These are phyloP conservation scores for Fusarium sp. DNA, from an alignment of 2,329 filamentous ascomycete genomes.

Conservation along the genomic window DNA sequence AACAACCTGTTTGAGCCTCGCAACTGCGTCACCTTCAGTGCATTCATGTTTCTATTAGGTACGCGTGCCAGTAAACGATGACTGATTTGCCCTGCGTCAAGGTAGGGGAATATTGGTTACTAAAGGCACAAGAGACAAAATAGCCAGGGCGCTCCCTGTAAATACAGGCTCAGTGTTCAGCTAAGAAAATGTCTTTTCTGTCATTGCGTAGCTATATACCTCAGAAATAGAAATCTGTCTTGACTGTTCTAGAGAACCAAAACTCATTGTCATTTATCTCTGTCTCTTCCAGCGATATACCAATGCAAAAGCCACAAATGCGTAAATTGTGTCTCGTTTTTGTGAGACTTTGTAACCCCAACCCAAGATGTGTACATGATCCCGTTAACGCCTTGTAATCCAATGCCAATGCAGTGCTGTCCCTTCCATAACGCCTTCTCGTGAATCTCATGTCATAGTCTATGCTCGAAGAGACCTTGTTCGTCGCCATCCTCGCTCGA, in stretches of 20 bases:
- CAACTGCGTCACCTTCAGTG: conserved; percentile 25
- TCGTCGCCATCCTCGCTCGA: neutral
- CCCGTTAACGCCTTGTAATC: conserved; percentile 37
- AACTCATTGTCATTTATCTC: conserved; percentile 1
- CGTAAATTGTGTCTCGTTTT: neutral
- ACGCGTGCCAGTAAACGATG: neutral
- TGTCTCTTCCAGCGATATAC: conserved; percentile 2
- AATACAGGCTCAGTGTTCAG: neutral
- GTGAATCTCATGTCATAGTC: conserved; percentile 1
- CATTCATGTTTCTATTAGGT: neutral
- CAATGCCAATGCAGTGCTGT: conserved; percentile 28
- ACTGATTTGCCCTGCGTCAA: neutral
- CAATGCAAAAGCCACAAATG: conserved; percentile 2
- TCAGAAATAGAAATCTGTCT: neutral
- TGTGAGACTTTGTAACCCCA: neutral
- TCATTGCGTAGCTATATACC: neutral
- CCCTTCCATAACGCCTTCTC: conserved; percentile 14
- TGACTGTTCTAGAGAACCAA: neutral
- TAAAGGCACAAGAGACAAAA: neutral
- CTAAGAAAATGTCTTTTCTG: neutral
- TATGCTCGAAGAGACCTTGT: neutral
- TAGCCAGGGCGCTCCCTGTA: neutral
- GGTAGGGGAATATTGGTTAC: neutral
- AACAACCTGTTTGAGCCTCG: conserved; percentile 25
- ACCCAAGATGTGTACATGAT: conserved; percentile 5